A percentile compares a stretch with the other conserved stretches of the same genome.
phyloP scores from a whole-genome alignment of 2,329 filamentous ascomycete species.

The Nannizzia gypsea region DNA sequence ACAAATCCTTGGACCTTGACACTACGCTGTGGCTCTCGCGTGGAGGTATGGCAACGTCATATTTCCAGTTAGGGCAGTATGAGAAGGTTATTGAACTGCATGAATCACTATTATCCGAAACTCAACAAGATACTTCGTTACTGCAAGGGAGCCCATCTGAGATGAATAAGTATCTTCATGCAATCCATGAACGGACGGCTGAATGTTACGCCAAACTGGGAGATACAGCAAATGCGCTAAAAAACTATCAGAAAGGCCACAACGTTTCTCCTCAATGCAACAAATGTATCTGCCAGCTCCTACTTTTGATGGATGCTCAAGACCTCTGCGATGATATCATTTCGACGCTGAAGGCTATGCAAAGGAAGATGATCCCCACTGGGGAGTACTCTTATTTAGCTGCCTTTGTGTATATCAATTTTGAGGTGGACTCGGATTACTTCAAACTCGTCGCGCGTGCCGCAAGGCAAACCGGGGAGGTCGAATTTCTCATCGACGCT shows the following conservation, averaged over 20 bases:
- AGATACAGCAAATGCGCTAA: constrained; percentile 5
- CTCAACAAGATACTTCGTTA: constrained; percentile 2
- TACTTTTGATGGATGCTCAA: background rate
- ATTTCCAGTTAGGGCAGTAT: constrained; percentile 9
- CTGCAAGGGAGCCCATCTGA: background rate
- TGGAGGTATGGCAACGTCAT: constrained; percentile 9
- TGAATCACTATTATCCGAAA: constrained; percentile 2
- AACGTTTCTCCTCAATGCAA: constrained; percentile 1
- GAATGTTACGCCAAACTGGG: constrained; percentile 6
- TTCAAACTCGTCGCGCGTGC: background rate
- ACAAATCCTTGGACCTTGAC: constrained; percentile 13
- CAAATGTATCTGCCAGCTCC: constrained; percentile 1
- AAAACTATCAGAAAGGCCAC: constrained; percentile 4
- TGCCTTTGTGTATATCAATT: constrained; percentile 6
- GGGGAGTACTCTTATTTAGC: constrained; percentile 7
- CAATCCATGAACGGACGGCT: constrained; percentile 1
- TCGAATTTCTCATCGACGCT: constrained; percentile 10
- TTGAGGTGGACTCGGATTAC: background rate
- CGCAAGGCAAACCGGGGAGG: constrained; percentile 7
- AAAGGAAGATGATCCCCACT: background rate
- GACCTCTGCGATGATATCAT: constrained; percentile 9
- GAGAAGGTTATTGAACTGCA: constrained; percentile 11
- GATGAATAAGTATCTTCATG: background rate
- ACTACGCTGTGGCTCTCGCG: constrained; percentile 7
- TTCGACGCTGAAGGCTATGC: constrained; percentile 7